Base-by-base conservation (phyloP, 2,329 filamentous ascomycete genomes). In the Aspergillus pseudoterreus region DNA sequence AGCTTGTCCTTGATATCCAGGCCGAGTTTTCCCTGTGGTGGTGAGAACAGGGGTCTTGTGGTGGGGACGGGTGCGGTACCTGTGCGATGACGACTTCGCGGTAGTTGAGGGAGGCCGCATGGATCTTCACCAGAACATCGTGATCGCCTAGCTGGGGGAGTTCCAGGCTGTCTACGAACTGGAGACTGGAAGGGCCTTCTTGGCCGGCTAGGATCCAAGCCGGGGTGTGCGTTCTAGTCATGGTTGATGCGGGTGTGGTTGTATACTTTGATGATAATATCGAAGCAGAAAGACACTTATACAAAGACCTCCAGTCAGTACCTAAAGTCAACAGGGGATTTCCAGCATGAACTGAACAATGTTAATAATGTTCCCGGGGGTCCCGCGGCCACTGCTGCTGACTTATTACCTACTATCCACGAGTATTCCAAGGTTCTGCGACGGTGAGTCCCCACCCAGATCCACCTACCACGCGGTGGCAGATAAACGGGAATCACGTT, bases 121-220 rank as follows among this genome's bases (percentile, higher is more conserved):
- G 56, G 3, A 76, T 75, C 65, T 82, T 83, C 55, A 90, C 81
- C 15, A 89, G 77, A 10, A 88, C 84, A 15, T 90, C 82, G 53
- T 80, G 78, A 46, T 86, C 83, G 32, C 85, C 84, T 0, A 85
- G 60, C 51, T 80, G 66, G 14, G 84, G 82, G 1, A 87, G 62
- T 1, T 77, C 57, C 0, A 69, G 72, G 49, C 76, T 70, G 36
- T 83, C 76, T 51, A 78, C 70, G 58, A 80, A 77, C 60, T 76
- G 67, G 17, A 89, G 74, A 24, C 73, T 74, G 3, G 46, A 35
- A 11, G 50, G 43, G 6, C 59, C 55, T 11, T 49, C 22, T 39
- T 57, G 57, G 15, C 49, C 49, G 83, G 80, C 12, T 1, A 62
- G 41, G 17, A 57, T 44, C 57, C 56, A 62, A 8, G 57, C 54